phyloP scores from a whole-genome alignment of 768 basidiomycete genomes.

The Mycena amicta region DNA sequence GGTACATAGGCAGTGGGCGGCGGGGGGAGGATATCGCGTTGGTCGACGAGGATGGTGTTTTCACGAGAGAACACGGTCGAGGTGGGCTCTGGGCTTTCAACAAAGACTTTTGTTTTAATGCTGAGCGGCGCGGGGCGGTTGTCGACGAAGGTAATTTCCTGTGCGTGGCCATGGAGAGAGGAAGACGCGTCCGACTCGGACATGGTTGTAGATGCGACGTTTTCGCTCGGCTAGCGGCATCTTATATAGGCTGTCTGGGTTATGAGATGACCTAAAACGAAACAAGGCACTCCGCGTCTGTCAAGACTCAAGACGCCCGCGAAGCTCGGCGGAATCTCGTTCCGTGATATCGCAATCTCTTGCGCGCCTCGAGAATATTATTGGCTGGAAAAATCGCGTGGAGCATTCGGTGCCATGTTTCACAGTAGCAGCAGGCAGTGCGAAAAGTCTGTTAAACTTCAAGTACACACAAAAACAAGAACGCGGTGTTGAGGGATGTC shows the following conservation, averaged over 20 bases:
- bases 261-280: no score
- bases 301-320: not conserved
- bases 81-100: not conserved
- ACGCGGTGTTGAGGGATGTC: no score
- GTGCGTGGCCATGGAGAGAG: not conserved
- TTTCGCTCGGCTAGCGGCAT: not conserved
- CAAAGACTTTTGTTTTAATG: not conserved
- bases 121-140: not conserved
- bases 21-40: not conserved
- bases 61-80: not conserved
- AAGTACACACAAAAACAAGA: no score
- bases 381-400: no score
- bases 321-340: not conserved
- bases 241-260: no score
- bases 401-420: no score
- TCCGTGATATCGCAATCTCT: no score
- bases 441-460: no score
- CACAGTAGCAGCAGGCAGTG: no score
- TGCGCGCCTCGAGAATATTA: no score
- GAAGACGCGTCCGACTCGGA: not conserved
- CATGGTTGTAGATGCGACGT: not conserved
- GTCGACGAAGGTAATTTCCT: no score
- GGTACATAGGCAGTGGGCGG: slow-evolving; percentile 37
- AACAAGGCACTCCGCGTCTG: no score
- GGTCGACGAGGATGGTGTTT: not conserved